Conservation (phyloP, 2,329 filamentous ascomycete species). For the Alternaria novae-zelandiae region DNA sequence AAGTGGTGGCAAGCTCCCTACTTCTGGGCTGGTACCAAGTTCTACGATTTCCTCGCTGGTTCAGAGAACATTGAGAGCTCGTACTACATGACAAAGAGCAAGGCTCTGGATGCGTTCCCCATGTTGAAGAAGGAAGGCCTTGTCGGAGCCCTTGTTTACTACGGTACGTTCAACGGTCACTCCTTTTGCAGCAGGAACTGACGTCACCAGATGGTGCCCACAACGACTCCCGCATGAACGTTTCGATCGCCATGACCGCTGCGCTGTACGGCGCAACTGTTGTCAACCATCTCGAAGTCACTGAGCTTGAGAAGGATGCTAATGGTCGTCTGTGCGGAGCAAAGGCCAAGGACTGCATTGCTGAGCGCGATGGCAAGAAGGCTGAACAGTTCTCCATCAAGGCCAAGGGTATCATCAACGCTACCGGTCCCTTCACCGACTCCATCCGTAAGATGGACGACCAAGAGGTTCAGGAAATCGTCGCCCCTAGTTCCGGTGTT, state of each 20-base stretch:
- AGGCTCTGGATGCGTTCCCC: slow-evolving; percentile 84
- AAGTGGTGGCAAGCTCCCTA: slow-evolving; percentile 86
- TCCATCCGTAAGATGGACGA: slow-evolving; percentile 87
- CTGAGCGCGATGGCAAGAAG: slow-evolving; percentile 68
- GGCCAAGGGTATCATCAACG: slow-evolving; percentile 85
- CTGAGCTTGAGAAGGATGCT: slow-evolving; percentile 74
- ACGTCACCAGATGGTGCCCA: slow-evolving; percentile 74
- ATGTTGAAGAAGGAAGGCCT: slow-evolving; percentile 84
- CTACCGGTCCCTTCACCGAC: slow-evolving; percentile 87
- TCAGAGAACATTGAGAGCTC: slow-evolving; percentile 87
- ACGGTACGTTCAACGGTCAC: slow-evolving; percentile 58
- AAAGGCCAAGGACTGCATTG: slow-evolving; percentile 72
- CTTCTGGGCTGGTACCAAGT: slow-evolving; percentile 79
- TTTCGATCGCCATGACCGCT: slow-evolving; percentile 85
- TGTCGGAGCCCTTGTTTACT: slow-evolving; percentile 85
- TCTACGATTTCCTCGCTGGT: slow-evolving; percentile 84
- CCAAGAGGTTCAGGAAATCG: slow-evolving; percentile 73
- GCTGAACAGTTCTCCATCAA: slow-evolving; percentile 71
- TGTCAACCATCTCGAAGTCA: slow-evolving; percentile 84
- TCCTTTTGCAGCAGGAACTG: slow-evolving; percentile 20
- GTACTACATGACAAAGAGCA: slow-evolving; percentile 86
- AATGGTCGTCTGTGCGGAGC: slow-evolving; percentile 77
- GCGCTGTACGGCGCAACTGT: slow-evolving; percentile 85
- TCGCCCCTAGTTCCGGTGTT: slow-evolving; percentile 83
- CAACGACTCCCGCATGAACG: slow-evolving; percentile 92